Evolutionary conservation across 2,329 filamentous ascomycete species (phyloP).

Genomic region (Corinectria fuckeliana): DNA sequence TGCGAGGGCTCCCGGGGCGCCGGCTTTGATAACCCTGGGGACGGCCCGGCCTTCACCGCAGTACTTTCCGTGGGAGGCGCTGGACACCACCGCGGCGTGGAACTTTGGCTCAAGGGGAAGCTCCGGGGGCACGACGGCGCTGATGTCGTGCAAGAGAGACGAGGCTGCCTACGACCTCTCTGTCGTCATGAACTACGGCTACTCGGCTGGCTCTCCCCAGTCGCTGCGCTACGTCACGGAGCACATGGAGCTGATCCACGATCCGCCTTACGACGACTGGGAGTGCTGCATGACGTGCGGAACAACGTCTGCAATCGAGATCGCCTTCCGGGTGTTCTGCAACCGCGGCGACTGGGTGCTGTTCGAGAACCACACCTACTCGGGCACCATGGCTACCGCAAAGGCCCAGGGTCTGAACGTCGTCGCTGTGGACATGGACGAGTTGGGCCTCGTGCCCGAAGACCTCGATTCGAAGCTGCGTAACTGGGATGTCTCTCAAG

Average conservation of each 20-base stretch:
- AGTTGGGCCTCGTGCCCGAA: slow-evolving; percentile 50
- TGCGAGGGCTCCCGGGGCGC: background rate
- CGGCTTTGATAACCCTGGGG: slow-evolving; percentile 1
- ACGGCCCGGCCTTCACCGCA: slow-evolving; percentile 11
- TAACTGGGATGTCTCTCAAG: slow-evolving; percentile 63
- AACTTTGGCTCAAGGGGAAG: background rate
- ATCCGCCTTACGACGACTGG: slow-evolving; percentile 78
- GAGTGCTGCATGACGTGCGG: slow-evolving; percentile 70
- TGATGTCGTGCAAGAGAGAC: slow-evolving; percentile 8
- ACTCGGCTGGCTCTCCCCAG: slow-evolving; percentile 73
- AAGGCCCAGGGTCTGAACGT: background rate
- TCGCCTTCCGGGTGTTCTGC: slow-evolving; percentile 70
- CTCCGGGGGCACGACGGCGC: too few species aligned
- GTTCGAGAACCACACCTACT: slow-evolving; percentile 64
- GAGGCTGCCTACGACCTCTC: slow-evolving; percentile 29
- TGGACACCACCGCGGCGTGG: background rate
- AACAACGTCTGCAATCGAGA: slow-evolving; percentile 72
- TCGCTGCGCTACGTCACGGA: slow-evolving; percentile 75
- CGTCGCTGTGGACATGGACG: background rate
- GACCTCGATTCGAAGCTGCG: slow-evolving; percentile 67
- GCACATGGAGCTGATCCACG: slow-evolving; percentile 76
- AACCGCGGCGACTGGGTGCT: slow-evolving; percentile 68
- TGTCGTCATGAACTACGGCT: slow-evolving; percentile 77
- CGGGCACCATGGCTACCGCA: slow-evolving; percentile 44
- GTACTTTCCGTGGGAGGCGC: slow-evolving; percentile 13